A percentile compares a stretch with the other conserved stretches of the same genome.
phyloP scores from a whole-genome alignment of 768 basidiomycete genomes.

The Leucosporidium yakuticum region DNA sequence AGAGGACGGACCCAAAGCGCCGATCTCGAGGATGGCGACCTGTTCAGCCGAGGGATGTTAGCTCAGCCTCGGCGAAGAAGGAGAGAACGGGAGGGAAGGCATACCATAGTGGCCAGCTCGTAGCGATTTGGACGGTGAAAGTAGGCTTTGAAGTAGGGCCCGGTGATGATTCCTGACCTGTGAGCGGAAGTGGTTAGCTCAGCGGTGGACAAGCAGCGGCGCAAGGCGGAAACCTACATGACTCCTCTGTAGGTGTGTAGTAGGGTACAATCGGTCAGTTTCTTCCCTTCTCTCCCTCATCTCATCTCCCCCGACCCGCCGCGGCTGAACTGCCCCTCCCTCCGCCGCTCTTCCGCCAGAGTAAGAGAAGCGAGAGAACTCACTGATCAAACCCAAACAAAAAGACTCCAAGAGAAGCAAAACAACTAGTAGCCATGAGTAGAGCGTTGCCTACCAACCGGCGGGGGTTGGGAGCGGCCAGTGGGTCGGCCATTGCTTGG shows the following conservation, averaged over 20 bases:
- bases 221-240: background rate
- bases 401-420: constrained; percentile 2
- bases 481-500: no score
- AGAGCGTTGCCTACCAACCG: no score
- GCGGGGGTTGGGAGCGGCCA: no score
- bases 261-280: no score
- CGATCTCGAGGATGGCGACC: constrained; percentile 54
- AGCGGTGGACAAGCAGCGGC: background rate
- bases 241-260: background rate
- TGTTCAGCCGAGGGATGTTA: background rate
- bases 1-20: constrained; percentile 68
- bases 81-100: constrained; percentile 52
- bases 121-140: constrained; percentile 69
- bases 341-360: background rate
- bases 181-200: background rate
- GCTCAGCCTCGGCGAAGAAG: background rate
- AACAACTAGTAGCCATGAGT: background rate
- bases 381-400: background rate
- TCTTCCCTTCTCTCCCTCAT: no score
- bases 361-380: background rate
- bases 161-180: constrained; percentile 66
- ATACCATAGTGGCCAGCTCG: constrained; percentile 83
- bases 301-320: no score
- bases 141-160: constrained; percentile 66
- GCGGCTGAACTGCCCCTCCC: background rate